These are phyloP conservation scores for Trichocladium antarcticum DNA, from an alignment of 495 filamentous ascomycete genomes.

Conservation along the genomic window DNA sequence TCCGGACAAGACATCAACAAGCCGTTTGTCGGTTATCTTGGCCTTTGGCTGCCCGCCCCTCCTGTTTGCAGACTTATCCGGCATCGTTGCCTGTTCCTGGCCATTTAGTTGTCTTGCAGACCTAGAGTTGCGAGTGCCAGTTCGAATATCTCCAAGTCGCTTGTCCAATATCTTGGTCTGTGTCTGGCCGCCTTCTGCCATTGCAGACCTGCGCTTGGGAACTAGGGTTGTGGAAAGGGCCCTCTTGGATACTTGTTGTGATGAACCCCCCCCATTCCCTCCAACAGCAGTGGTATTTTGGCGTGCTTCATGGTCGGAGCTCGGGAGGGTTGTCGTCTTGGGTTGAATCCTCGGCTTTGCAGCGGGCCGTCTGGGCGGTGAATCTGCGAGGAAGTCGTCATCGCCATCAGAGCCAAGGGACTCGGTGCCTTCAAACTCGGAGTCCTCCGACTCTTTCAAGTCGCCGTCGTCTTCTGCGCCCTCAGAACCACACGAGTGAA, in stretches of 20 bases:
- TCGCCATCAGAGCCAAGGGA: constrained; percentile 7
- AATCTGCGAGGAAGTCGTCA: background rate
- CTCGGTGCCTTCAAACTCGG: constrained; percentile 5
- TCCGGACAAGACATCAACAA: constrained; percentile 18
- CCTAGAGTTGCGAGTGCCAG: constrained; percentile 17
- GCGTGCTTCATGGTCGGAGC: background rate
- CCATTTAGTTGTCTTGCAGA: no score
- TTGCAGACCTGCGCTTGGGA: background rate
- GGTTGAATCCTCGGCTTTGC: constrained; percentile 1
- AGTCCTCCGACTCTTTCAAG: background rate
- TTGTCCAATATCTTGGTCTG: background rate
- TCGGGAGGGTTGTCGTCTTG: background rate
- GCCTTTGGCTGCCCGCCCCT: background rate
- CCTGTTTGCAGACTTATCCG: no score
- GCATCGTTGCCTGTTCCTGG: no score
- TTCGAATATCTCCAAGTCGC: constrained; percentile 19
- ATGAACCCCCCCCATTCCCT: background rate
- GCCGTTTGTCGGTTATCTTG: constrained; percentile 7
- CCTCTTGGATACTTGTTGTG: background rate
- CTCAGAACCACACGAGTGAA: constrained; percentile 11
- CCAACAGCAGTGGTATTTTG: background rate
- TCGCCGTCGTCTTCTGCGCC: no score
- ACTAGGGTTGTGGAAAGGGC: background rate
- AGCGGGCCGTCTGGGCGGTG: background rate
- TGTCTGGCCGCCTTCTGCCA: background rate